A percentile compares a stretch with the other conserved stretches of the same genome.
These are phyloP conservation scores for Neurospora sp. DNA, from an alignment of 495 filamentous ascomycete genomes.

Conservation along the genomic window DNA sequence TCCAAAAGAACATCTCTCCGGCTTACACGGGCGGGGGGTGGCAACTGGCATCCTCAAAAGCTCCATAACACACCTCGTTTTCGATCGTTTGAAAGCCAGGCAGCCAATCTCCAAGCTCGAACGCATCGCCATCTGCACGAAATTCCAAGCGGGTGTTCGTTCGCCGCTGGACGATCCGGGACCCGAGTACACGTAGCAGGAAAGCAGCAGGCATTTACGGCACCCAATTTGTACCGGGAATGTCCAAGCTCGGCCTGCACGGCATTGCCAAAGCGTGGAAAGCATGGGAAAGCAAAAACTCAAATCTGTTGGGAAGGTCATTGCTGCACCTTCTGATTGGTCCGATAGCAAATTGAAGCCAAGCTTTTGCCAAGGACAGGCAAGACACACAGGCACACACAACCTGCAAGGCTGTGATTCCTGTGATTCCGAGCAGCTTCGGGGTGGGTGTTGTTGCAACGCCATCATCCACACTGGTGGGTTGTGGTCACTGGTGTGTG, in stretches of 20 bases:
- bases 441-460: neutral
- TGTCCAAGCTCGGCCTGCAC: neutral
- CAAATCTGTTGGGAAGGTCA: neutral
- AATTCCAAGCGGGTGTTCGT: neutral
- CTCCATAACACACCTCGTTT: neutral
- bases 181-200: neutral
- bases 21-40: constrained; percentile 7
- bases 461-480: neutral
- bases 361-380: neutral
- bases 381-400: neutral
- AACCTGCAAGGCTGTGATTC: neutral
- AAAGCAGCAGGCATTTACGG: neutral
- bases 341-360: neutral
- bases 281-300: neutral
- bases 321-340: neutral
- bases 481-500: neutral
- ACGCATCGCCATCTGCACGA: neutral
- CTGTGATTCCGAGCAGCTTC: neutral
- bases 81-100: neutral
- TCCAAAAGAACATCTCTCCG: neutral
- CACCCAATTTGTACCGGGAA: neutral
- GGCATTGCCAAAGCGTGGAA: neutral
- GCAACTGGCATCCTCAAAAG: neutral
- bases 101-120: constrained; percentile 1
- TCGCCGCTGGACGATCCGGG: neutral